These are phyloP conservation scores for Mycena maculata DNA, from an alignment of 768 basidiomycete species.

Conservation along the genomic window DNA sequence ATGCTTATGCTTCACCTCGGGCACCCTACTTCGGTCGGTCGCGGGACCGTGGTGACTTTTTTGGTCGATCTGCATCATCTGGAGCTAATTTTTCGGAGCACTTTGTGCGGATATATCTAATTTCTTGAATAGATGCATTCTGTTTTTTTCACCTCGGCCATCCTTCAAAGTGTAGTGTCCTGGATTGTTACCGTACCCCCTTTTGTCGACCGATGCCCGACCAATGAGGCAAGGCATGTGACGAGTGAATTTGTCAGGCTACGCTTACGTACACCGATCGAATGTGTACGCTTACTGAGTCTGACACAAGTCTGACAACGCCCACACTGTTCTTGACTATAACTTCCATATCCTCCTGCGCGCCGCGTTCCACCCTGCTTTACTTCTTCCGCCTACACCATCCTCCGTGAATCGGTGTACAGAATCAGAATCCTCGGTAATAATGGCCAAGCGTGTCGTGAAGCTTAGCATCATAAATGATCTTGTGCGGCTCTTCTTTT, in stretches of 20 bases:
- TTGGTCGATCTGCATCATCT: no score
- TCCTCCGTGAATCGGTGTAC: slow-evolving; percentile 27
- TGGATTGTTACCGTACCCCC: no score
- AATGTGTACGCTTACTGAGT: no score
- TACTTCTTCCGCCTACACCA: slow-evolving; percentile 18
- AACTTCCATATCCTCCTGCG: not conserved
- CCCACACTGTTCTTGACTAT: no score
- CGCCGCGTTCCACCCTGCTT: slow-evolving; percentile 14
- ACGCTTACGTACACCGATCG: no score
- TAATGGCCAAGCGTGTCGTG: slow-evolving; percentile 56
- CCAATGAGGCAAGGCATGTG: not conserved
- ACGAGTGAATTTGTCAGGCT: slow-evolving; percentile 3
- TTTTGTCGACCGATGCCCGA: no score
- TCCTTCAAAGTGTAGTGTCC: no score
- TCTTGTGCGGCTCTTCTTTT: slow-evolving; percentile 50
- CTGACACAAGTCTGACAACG: no score
- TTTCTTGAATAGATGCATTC: no score
- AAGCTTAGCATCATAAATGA: slow-evolving; percentile 63
- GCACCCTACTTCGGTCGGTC: not conserved
- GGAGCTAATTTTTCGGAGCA: no score
- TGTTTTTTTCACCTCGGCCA: no score
- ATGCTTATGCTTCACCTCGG: not conserved
- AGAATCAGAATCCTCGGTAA: slow-evolving; percentile 10
- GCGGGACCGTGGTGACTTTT: not conserved
- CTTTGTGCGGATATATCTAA: no score